phyloP scores from a whole-genome alignment of 208 protist species.

The Leishmania turanica region DNA sequence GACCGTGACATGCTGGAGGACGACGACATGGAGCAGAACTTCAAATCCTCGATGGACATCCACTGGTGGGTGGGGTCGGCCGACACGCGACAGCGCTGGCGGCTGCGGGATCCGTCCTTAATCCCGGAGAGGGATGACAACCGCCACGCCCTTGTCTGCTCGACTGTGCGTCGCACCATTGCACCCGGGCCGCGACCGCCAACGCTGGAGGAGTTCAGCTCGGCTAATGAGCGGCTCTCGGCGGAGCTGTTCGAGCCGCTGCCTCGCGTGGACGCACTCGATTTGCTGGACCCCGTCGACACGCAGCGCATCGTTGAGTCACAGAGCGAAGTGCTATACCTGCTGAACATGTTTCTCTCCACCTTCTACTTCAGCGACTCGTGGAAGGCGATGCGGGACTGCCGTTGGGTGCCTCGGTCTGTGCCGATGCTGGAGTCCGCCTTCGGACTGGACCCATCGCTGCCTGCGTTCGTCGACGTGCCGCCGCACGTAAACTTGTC shows the following conservation, averaged over 20 bases:
- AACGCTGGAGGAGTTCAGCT: conserved; percentile 14
- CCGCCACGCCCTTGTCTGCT: conserved; percentile 29
- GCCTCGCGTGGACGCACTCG: conserved; percentile 17
- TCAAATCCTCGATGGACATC: conserved; percentile 55
- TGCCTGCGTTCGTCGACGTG: conserved; percentile 37
- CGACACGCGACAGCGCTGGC: conserved; percentile 74
- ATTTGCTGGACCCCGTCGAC: conserved; percentile 10
- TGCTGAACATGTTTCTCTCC: conserved; percentile 79
- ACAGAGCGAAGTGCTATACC: conserved; percentile 84
- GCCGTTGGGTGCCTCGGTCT: conserved; percentile 54
- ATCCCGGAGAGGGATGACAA: conserved; percentile 65
- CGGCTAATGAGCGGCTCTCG: conserved; percentile 12
- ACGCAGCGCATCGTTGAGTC: conserved; percentile 61
- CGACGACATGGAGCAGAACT: conserved; percentile 30
- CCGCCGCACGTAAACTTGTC: conserved; percentile 32
- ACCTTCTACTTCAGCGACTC: conserved; percentile 81
- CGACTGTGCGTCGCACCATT: conserved; percentile 17
- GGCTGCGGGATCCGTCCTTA: conserved; percentile 59
- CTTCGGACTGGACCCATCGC: conserved; percentile 45
- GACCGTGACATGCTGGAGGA: conserved; percentile 36
- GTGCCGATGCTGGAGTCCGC: conserved; percentile 61
- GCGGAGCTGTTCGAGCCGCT: conserved; percentile 23
- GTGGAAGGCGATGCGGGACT: conserved; percentile 56
- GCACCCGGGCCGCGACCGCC: conserved; percentile 11
- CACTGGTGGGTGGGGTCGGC: conserved; percentile 69